Percentiles rank a stretch among this genome's conserved stretches.
These are phyloP conservation scores for Magnaporthiopsis incrustans DNA, from an alignment of 2,329 filamentous ascomycete genomes.

Conservation along the genomic window DNA sequence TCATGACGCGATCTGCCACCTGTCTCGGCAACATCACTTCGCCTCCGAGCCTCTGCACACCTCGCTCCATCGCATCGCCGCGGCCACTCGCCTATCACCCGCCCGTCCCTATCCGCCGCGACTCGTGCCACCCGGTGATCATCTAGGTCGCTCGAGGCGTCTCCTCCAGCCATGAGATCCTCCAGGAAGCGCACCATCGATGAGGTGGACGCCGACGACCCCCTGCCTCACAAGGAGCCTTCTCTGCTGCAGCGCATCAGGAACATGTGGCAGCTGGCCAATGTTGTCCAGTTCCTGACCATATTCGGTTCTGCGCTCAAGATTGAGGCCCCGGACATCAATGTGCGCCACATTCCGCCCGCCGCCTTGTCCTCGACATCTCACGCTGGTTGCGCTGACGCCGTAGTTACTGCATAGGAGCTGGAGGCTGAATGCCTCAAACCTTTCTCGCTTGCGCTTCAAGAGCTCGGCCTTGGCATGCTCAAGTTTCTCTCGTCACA, in stretches of 20 bases:
- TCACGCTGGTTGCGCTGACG: conserved; percentile 4
- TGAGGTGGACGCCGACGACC: conserved; percentile 30
- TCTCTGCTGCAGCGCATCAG: conserved; percentile 60
- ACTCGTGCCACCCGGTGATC: no score
- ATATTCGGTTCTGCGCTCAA: conserved; percentile 86
- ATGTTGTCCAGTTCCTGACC: conserved; percentile 86
- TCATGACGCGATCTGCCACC: background rate
- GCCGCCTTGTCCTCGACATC: background rate
- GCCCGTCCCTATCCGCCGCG: no score
- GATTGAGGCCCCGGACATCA: conserved; percentile 81
- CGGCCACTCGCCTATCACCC: no score
- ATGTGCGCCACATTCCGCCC: conserved; percentile 47
- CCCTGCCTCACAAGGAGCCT: conserved; percentile 19
- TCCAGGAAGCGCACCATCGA: conserved; percentile 40
- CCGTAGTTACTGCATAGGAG: conserved; percentile 47
- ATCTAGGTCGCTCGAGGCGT: background rate
- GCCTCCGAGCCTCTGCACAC: background rate
- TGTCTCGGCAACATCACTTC: background rate
- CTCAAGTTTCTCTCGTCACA: conserved; percentile 93
- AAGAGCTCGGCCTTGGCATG: conserved; percentile 75
- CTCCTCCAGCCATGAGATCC: conserved; percentile 28
- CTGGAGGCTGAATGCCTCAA: conserved; percentile 84
- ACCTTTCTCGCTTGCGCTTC: conserved; percentile 63
- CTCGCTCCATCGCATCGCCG: background rate
- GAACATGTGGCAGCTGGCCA: conserved; percentile 94